These are phyloP conservation scores for Mortierella sp. DNA, from an alignment of 371 early-diverging fungal species.

Conservation along the genomic window DNA sequence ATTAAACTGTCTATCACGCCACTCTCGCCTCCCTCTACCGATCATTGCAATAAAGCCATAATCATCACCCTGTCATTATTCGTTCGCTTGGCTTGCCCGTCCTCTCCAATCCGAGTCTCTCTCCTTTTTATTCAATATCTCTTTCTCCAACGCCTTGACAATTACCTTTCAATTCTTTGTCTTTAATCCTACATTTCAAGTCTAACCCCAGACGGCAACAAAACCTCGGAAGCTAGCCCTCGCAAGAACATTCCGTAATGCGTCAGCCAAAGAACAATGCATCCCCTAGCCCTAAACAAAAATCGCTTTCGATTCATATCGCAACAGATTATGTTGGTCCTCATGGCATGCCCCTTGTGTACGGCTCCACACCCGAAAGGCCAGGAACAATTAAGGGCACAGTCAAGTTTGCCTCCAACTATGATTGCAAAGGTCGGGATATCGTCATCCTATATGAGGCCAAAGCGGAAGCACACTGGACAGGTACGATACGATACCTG, in stretches of 20 bases:
- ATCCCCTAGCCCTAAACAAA: constrained; percentile 12
- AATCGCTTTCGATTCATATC: constrained; percentile 37
- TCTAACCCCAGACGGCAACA: no score
- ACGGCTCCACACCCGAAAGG: constrained; percentile 43
- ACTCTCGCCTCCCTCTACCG: neutral
- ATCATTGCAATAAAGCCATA: neutral
- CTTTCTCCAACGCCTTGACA: neutral
- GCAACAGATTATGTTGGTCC: constrained; percentile 43
- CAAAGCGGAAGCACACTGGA: constrained; percentile 46
- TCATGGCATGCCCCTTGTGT: constrained; percentile 43
- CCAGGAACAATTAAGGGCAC: constrained; percentile 36
- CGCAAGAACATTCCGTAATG: constrained; percentile 7
- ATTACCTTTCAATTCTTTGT: no score
- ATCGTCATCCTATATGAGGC: constrained; percentile 49
- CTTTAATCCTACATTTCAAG: no score
- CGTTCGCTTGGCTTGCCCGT: no score
- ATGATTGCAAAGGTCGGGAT: constrained; percentile 44
- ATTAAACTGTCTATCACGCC: constrained; percentile 1
- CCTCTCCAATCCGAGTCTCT: neutral
- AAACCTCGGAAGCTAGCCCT: no score
- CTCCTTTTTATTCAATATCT: neutral
- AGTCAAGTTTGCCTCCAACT: constrained; percentile 36
- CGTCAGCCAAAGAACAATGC: constrained; percentile 6
- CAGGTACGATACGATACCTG: constrained; percentile 15
- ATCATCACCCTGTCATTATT: neutral